Evolutionary conservation across 257 asterid species (phyloP).

Genomic region (Datura wrightii): DNA sequence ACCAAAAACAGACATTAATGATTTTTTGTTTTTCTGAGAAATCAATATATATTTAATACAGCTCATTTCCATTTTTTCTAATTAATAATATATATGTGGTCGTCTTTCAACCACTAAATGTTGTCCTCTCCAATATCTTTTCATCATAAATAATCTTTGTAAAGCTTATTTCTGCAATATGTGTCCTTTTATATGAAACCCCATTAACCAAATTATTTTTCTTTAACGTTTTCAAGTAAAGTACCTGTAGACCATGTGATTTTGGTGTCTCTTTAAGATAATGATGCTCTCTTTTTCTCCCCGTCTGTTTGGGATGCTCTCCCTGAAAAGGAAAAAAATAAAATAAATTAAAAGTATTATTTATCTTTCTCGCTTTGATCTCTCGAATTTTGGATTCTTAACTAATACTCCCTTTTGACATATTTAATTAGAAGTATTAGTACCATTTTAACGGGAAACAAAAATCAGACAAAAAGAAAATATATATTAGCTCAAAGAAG

Average conservation of each 20-base stretch:
- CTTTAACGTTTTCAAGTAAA: conserved; percentile 19
- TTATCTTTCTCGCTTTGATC: not conserved
- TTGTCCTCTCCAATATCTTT: not conserved
- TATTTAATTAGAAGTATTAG: not conserved
- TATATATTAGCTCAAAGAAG: no score
- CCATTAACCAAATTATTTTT: conserved; percentile 22
- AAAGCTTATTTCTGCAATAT: not conserved
- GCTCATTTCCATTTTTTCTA: conserved; percentile 10
- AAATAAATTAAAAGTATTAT: not conserved
- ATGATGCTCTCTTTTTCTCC: not conserved
- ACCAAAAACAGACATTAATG: conserved; percentile 8
- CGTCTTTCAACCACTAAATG: not conserved
- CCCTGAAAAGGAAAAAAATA: not conserved
- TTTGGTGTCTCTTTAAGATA: conserved; percentile 25
- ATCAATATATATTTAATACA: not conserved
- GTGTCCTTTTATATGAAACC: not conserved
- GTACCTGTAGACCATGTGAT: conserved; percentile 24
- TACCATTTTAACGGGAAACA: no score
- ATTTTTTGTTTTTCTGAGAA: not conserved
- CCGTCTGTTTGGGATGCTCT: conserved; percentile 27
- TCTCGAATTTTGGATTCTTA: not conserved
- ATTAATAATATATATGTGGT: not conserved
- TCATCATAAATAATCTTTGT: no score
- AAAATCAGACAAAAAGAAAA: no score
- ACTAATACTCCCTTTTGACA: not conserved